Percentiles rank a stretch among this genome's conserved stretches.
Conservation (phyloP, 306 rosid species). For the Quercus gilva region DNA sequence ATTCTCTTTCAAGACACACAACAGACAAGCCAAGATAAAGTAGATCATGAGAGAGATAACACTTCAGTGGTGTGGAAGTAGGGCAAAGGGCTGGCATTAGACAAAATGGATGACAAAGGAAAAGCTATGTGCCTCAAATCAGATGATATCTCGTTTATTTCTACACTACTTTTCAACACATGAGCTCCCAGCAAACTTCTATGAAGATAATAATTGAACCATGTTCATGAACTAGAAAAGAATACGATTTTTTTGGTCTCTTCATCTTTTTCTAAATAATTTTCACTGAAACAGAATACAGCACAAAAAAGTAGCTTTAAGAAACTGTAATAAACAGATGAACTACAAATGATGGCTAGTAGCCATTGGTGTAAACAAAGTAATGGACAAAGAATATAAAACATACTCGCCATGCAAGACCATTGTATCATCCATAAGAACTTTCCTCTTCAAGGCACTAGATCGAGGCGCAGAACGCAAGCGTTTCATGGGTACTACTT, state of each 20-base stretch:
- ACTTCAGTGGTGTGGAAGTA: neutral
- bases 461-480: slow-evolving; percentile 52
- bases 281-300: neutral
- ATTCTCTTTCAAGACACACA: neutral
- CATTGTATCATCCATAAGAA: slow-evolving; percentile 91
- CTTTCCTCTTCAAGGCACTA: slow-evolving; percentile 79
- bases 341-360: neutral
- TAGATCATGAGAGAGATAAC: neutral
- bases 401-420: slow-evolving; percentile 99
- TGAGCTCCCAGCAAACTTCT: neutral
- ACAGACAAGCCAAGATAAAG: neutral
- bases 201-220: neutral
- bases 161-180: neutral
- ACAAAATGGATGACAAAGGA: neutral
- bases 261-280: neutral
- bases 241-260: neutral
- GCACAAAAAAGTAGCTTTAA: neutral
- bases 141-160: no score
- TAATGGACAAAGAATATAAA: slow-evolving; percentile 18
- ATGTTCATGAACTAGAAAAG: neutral
- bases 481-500: slow-evolving; percentile 52
- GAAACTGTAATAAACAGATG: neutral
- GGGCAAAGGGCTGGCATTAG: neutral
- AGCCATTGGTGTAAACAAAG: slow-evolving; percentile 5
- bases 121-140: no score